Conservation (phyloP, 2,329 filamentous ascomycete species). For the Penicillium sp. region DNA sequence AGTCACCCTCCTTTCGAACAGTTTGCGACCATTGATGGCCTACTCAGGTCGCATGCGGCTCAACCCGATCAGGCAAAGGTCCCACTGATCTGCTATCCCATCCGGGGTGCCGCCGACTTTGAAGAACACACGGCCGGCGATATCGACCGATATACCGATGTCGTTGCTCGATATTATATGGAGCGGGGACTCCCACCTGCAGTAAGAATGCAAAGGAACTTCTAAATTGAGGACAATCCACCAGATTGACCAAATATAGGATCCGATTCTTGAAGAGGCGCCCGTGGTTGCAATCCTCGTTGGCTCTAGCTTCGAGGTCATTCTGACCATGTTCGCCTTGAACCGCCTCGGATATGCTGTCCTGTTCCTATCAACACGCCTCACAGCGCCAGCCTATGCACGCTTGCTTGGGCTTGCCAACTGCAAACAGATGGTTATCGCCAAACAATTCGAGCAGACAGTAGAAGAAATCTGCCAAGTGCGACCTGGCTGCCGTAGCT, state of each 20-base stretch:
- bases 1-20: slow-evolving; percentile 24
- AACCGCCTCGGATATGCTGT: slow-evolving; percentile 60
- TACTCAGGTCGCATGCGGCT: slow-evolving; percentile 26
- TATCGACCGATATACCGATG: slow-evolving; percentile 29
- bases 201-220: slow-evolving; percentile 11
- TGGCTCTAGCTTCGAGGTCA: slow-evolving; percentile 59
- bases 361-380: slow-evolving; percentile 59
- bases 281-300: slow-evolving; percentile 57
- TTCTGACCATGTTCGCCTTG: slow-evolving; percentile 59
- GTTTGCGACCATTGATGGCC: slow-evolving; percentile 28
- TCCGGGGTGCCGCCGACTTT: slow-evolving; percentile 24
- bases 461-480: slow-evolving; percentile 22
- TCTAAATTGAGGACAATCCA: rapidly evolving
- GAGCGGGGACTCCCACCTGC: slow-evolving; percentile 23
- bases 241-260: slow-evolving; percentile 12
- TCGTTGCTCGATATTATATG: slow-evolving; percentile 27
- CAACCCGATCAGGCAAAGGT: slow-evolving; percentile 19
- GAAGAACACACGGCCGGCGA: slow-evolving; percentile 28
- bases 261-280: slow-evolving; percentile 37
- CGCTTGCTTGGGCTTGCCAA: slow-evolving; percentile 51
- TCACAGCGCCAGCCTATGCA: slow-evolving; percentile 56
- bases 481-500: slow-evolving; percentile 27
- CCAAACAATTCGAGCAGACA: slow-evolving; percentile 27
- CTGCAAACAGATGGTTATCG: slow-evolving; percentile 32
- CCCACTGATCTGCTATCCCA: slow-evolving; percentile 28